Evolutionary conservation across 257 asterid species (phyloP), one percentile per base, ranked within the genome.

Genomic region (Jasminum sambac): DNA sequence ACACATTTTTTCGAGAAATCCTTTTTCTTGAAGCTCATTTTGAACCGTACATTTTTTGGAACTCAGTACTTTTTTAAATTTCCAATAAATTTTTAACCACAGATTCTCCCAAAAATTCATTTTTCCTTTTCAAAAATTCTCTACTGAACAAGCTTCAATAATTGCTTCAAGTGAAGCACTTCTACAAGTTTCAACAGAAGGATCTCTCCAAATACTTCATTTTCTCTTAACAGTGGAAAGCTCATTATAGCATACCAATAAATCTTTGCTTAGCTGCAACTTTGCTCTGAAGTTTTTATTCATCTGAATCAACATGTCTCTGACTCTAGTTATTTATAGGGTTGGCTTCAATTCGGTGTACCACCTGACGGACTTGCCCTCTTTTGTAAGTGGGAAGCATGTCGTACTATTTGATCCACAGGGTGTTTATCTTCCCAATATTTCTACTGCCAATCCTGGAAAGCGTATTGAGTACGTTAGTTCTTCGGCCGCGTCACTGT

Each of bases 261-360:
- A 69, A 58, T 70, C 50, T 62, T 65, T 64, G 14, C 24, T 40
- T 76, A 70, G 61, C 50, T 71, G 70, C 40, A 41, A 37, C 62
- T 70, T 64, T 57, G 1, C 40, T 23, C 58, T 69, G 42, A 48
- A 30, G 64, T 68, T 24, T 34, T 70, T n/a, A 59, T 78, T 72
- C 40, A 68, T 43, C 63, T 76, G 25, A 37, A 58, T 76, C 66
- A 67, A 68, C 46, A 66, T 70, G 70, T 76, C 74, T 66, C 74
- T 73, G 36, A 75, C 71, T 80, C 66, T 68, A 70, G 50, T 76
- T 41, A 76, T 79, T 80, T 82, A 69, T 77, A 90, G 98, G 96
- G 97, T 93, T 87, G 98, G 98, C 80, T 93, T 93, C 95, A 90
- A 93, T 87, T 90, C 98, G 25, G 98, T 93, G 59, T 93, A 93